phyloP scores from a whole-genome alignment of 2,329 filamentous ascomycete species.

The Ploettnerulaceae sp. region DNA sequence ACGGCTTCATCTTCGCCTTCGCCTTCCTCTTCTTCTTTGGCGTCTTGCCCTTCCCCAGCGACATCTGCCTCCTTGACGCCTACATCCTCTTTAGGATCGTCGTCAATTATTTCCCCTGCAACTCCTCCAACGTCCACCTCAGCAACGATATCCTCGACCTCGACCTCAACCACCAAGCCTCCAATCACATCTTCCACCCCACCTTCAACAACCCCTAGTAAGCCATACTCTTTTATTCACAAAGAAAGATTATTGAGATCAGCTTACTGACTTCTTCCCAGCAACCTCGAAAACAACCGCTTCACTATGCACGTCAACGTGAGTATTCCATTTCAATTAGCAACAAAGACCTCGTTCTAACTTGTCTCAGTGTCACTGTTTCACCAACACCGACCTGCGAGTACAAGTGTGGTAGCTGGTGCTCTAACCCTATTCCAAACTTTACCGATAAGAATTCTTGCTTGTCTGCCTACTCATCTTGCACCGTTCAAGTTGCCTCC shows the following conservation, averaged over 20 bases:
- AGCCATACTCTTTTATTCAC: slow-evolving; percentile 40
- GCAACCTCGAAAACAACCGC: slow-evolving; percentile 35
- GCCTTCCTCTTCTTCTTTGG: too few relatives aligned
- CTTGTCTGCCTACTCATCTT: slow-evolving; percentile 37
- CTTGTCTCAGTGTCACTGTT: slow-evolving; percentile 13
- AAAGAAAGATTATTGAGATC: slow-evolving; percentile 36
- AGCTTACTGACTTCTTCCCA: slow-evolving; percentile 17
- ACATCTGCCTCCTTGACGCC: too few relatives aligned
- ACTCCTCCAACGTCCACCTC: slow-evolving; percentile 5
- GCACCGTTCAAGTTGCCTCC: slow-evolving; percentile 42
- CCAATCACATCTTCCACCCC: slow-evolving; percentile 8
- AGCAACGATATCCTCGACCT: background rate
- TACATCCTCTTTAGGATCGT: too few relatives aligned
- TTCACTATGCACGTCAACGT: slow-evolving; percentile 45
- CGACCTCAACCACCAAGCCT: slow-evolving; percentile 13
- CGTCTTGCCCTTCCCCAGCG: too few relatives aligned
- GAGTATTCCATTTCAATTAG: background rate
- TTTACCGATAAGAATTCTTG: slow-evolving; percentile 43
- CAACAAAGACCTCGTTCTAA: background rate
- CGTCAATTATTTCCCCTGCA: too few relatives aligned
- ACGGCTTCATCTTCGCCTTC: too few relatives aligned
- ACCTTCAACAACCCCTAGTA: slow-evolving; percentile 16
- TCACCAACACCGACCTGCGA: slow-evolving; percentile 45
- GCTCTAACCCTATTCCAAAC: slow-evolving; percentile 44
- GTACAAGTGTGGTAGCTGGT: slow-evolving; percentile 52